These are phyloP conservation scores for Cyathus striatus DNA, from an alignment of 768 basidiomycete species.

Conservation along the genomic window DNA sequence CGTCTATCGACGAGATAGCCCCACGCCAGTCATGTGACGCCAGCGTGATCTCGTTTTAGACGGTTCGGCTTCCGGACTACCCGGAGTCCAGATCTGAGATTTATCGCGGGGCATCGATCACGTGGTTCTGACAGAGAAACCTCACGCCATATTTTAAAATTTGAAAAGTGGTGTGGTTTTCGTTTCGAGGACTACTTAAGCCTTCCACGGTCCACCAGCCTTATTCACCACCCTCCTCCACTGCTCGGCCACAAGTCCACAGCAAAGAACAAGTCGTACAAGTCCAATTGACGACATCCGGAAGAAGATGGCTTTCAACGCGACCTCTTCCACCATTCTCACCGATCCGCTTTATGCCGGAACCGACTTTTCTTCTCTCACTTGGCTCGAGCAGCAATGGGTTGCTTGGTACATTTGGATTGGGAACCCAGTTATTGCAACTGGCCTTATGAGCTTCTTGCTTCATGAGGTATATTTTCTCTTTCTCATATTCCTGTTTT, in stretches of 20 bases:
- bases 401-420: slow-evolving; percentile 81
- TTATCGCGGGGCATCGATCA: neutral
- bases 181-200: neutral
- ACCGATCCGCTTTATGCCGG: slow-evolving; percentile 47
- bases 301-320: slow-evolving; percentile 37
- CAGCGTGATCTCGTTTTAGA: too few species aligned
- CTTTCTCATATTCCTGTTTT: neutral
- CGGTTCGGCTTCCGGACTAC: too few species aligned
- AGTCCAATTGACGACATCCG: too few species aligned
- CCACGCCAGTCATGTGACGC: too few species aligned
- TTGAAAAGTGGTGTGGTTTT: slow-evolving; percentile 7
- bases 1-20: too few species aligned
- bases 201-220: too few species aligned
- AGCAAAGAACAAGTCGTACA: too few species aligned
- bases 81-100: too few species aligned
- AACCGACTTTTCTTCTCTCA: slow-evolving; percentile 56
- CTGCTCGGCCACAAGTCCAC: neutral
- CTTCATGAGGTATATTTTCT: slow-evolving; percentile 78
- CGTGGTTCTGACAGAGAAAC: neutral
- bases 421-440: slow-evolving; percentile 88
- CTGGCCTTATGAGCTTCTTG: slow-evolving; percentile 88
- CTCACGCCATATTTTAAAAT: slow-evolving; percentile 2
- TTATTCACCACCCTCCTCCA: neutral
- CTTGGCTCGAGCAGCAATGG: slow-evolving; percentile 78
- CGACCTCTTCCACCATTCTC: slow-evolving; percentile 22